These are phyloP conservation scores for Silene vulgaris DNA, from an alignment of 179 eudicot genomes.

Conservation along the genomic window DNA sequence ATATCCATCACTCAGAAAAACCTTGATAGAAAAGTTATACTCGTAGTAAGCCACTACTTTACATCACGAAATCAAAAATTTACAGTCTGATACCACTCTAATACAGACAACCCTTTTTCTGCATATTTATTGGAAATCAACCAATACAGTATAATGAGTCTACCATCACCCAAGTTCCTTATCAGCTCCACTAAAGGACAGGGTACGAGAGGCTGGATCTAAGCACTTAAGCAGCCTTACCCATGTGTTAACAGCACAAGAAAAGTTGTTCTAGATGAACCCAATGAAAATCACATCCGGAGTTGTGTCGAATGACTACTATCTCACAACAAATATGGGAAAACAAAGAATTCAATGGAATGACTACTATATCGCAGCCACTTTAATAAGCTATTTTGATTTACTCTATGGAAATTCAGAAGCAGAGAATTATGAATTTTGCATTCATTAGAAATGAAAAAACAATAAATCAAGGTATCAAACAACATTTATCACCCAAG, in stretches of 20 bases:
- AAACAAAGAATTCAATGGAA: background rate
- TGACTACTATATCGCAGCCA: background rate
- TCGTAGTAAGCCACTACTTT: background rate
- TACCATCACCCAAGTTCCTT: background rate
- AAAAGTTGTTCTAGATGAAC: background rate
- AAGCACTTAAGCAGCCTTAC: background rate
- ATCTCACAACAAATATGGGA: background rate
- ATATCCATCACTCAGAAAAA: background rate
- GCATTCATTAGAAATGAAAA: background rate
- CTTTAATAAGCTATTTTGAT: too few relatives aligned
- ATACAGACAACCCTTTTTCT: slow-evolving; percentile 20
- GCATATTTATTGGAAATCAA: slow-evolving; percentile 16
- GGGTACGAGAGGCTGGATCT: background rate
- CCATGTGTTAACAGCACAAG: background rate
- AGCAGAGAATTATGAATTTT: too few relatives aligned
- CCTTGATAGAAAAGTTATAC: background rate
- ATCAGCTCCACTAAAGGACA: background rate
- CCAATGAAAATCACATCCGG: background rate
- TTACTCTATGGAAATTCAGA: background rate
- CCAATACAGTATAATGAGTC: background rate
- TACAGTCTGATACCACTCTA: slow-evolving; percentile 23
- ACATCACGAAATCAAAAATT: background rate
- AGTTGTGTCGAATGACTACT: background rate
- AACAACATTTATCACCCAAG: background rate
- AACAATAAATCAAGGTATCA: slow-evolving; percentile 14